Base-by-base conservation (phyloP, 768 basidiomycete species). In the Suillus alpinus region DNA sequence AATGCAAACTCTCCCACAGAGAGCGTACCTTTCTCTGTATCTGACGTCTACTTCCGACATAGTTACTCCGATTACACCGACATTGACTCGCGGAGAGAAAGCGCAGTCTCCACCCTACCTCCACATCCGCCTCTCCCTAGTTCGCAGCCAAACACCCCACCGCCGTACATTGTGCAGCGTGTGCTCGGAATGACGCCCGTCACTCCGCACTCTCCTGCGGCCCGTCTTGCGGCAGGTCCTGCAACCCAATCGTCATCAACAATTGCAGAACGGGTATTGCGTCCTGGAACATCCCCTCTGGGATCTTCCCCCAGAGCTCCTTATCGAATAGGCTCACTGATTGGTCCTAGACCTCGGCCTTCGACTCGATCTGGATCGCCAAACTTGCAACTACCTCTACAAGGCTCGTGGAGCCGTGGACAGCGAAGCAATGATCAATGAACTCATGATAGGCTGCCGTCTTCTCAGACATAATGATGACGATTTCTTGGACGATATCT, bases 21-120 rank as follows among this genome's bases (percentile, higher is more conserved):
- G 51, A 86, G 84, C 59, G 73, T 85, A 40, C 82, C 83, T 1
- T 75, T 83, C 59, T 82, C 83, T 16, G 78, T 83, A n/a, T 81
- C 82, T 16, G 83, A 85, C 12, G 73, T 83, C 36, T 75, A 81
- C 53, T 83, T 83, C 69, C 75, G 80, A 40, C 76, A 80, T 47
- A 82, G 72, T 43, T 66, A 58, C 57, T 73, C 72, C 7, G 74
- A 75, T 37, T 75, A 67, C 53, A 57, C 62, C n/a, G 66, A 40
- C 49, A 43, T 70, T 10, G 73, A 73, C 52, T 74, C 73, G 16
- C 76, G 73, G 20, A 70, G 74, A 32, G 70, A 65, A 0, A 77
- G 76, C 16, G 70, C 65, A 12, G 63, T 66, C n/a, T 73, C 77
- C 43, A 73, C 65, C 50, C 74, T 81, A 18, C 78, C 77, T n/a